A percentile compares a stretch with the other conserved stretches of the same genome.
phyloP scores from a whole-genome alignment of 78 protist species.

The Ministeria vibrans region DNA sequence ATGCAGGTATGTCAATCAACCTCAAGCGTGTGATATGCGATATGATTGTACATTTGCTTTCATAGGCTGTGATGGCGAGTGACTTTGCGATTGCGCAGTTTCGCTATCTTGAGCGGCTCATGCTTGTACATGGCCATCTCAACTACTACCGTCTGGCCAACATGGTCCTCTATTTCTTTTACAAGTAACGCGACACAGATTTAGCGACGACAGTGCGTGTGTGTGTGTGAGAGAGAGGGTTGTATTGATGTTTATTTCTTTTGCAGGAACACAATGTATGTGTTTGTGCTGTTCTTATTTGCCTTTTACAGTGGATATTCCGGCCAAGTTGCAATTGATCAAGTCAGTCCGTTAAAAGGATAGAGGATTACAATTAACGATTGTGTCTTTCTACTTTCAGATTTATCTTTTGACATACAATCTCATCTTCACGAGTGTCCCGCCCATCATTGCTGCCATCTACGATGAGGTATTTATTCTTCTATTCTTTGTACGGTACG shows the following conservation, averaged over 20 bases:
- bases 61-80: slow-evolving; percentile 67
- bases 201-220: too few relatives aligned
- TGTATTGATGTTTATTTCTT: slow-evolving; percentile 72
- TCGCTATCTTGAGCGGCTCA: slow-evolving; percentile 51
- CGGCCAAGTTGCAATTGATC: slow-evolving; percentile 9
- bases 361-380: too few relatives aligned
- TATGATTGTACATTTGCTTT: too few relatives aligned
- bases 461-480: slow-evolving; percentile 53
- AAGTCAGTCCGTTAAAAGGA: too few relatives aligned
- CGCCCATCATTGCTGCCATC: slow-evolving; percentile 34
- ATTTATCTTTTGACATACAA: slow-evolving; percentile 25
- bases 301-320: slow-evolving; percentile 53
- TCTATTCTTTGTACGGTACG: too few relatives aligned
- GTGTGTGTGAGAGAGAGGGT: too few relatives aligned
- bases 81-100: slow-evolving; percentile 81
- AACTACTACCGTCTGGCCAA: slow-evolving; percentile 49
- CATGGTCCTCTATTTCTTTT: slow-evolving; percentile 72
- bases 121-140: slow-evolving; percentile 83
- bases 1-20: too few relatives aligned
- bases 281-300: slow-evolving; percentile 62
- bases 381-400: neutral
- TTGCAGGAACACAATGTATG: slow-evolving; percentile 69
- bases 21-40: too few relatives aligned
- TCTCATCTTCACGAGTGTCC: slow-evolving; percentile 33
- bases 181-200: too few relatives aligned